Conservation (phyloP, 805 yeast species). For the Metschnikowia sp. region DNA sequence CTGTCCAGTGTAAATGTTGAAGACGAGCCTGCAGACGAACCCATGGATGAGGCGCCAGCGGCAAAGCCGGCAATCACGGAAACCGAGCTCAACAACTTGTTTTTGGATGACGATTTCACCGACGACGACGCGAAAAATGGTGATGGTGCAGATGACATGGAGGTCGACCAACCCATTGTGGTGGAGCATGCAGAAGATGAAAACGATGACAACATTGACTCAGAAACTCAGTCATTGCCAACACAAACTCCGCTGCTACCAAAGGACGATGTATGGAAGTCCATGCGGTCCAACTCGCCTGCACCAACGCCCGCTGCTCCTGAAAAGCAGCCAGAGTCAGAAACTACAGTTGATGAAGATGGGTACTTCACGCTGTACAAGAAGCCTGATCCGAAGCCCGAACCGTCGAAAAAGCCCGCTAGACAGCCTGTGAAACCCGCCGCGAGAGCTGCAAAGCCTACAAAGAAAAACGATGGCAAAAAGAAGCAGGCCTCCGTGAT, state of each 20-base stretch:
- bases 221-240: not conserved
- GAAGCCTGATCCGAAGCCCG: constrained; percentile 13
- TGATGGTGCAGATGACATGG: constrained; percentile 3
- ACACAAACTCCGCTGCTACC: not conserved
- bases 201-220: not conserved
- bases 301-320: not conserved
- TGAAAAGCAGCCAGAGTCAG: constrained; percentile 1
- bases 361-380: constrained; percentile 45
- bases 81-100: constrained; percentile 12
- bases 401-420: not conserved
- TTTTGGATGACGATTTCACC: constrained; percentile 16
- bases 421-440: not conserved
- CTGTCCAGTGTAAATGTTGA: constrained; percentile 22
- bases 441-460: not conserved
- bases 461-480: constrained; percentile 17
- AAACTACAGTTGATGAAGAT: constrained; percentile 41
- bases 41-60: not conserved
- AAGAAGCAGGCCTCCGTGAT: constrained; percentile 44
- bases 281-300: constrained; percentile 3
- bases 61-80: constrained; percentile 2
- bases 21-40: constrained; percentile 1
- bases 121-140: constrained; percentile 11
- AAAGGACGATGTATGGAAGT: constrained; percentile 3
- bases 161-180: constrained; percentile 13
- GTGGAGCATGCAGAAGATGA: constrained; percentile 7